Base-by-base conservation (phyloP, 148 eudicot species). In the Silene uniflora region DNA sequence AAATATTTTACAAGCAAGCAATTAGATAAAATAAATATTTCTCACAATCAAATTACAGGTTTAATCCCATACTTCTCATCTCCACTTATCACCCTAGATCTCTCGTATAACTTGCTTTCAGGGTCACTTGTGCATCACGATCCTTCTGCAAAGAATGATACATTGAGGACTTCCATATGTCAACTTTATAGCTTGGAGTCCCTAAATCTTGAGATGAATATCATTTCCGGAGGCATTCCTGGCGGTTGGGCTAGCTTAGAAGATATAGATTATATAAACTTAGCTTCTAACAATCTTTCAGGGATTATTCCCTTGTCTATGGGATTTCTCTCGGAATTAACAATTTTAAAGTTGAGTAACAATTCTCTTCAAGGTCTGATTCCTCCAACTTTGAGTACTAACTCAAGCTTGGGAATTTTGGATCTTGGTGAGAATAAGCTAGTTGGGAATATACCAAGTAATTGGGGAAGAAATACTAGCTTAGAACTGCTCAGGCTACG, bases 351-450 rank as follows among this genome's bases (percentile, higher is more conserved):
- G 10, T 56, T 89, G 62, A 81, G 55, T 23, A 23, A 73, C 23
- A 89, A 88, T 65, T 67, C 17, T 9, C 62, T 89, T 6, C 61
- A 74, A 10, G 91, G 91, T 29, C 64, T 71, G 12, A 18, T 84
- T 1, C 55, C 69, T 83, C 83, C 49, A 2, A 67, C 71, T 1
- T 65, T 73, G n/a, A 14, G 5, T 5, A 67, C 64, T 9, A 79
- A 73, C n/a, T 61, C 66, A 22, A 62, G 5, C 67, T 0, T 87
- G 75, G 16, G 0, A 29, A 32, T 76, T 13, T 6, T 83, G 39
- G 88, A 89, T 68, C 63, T 88, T 21, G 84, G 90, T 11, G 84
- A 79, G 11, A 85, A 87, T 61, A 69, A 58, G 44, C 73, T 87
- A 6, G 69, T 49, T 0, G 85, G 86, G 19, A 71, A 11, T 11